Evolutionary conservation across 73 alveolate genomes (phyloP).

Genomic region (Blepharisma japonicum): DNA sequence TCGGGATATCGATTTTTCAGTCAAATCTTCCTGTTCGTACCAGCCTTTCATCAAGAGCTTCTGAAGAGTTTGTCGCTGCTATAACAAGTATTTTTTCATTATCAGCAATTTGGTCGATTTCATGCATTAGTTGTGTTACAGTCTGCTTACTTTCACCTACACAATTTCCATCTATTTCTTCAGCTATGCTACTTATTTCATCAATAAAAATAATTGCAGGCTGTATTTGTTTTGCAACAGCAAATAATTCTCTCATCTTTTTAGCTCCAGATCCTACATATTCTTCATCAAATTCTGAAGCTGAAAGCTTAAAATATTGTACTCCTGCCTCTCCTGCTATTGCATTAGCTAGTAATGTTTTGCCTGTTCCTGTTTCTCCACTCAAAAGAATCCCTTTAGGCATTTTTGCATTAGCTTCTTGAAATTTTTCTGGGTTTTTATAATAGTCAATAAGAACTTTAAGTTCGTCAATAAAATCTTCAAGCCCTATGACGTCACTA

Average conservation of each 20-base stretch:
- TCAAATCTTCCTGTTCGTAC: constrained; percentile 90
- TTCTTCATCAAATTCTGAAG: constrained; percentile 88
- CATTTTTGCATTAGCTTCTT: too few species aligned
- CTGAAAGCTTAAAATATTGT: constrained; percentile 67
- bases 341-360: constrained; percentile 90
- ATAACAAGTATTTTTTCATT: constrained; percentile 80
- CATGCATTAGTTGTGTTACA: constrained; percentile 77
- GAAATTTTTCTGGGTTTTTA: too few species aligned
- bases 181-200: constrained; percentile 82
- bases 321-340: constrained; percentile 90
- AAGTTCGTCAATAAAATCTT: too few species aligned
- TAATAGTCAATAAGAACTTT: too few species aligned
- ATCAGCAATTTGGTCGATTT: constrained; percentile 85
- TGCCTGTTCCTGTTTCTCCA: constrained; percentile 90
- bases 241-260: constrained; percentile 74
- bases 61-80: constrained; percentile 89
- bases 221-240: constrained; percentile 69
- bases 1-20: constrained; percentile 75
- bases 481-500: too few species aligned
- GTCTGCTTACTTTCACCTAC: constrained; percentile 73
- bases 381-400: constrained; percentile 63
- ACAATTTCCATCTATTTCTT: constrained; percentile 63
- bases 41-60: constrained; percentile 89
- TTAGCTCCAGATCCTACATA: constrained; percentile 87
- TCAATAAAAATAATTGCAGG: constrained; percentile 88